These are phyloP conservation scores for Apodospora peruviana DNA, from an alignment of 495 filamentous ascomycete species.

Conservation along the genomic window DNA sequence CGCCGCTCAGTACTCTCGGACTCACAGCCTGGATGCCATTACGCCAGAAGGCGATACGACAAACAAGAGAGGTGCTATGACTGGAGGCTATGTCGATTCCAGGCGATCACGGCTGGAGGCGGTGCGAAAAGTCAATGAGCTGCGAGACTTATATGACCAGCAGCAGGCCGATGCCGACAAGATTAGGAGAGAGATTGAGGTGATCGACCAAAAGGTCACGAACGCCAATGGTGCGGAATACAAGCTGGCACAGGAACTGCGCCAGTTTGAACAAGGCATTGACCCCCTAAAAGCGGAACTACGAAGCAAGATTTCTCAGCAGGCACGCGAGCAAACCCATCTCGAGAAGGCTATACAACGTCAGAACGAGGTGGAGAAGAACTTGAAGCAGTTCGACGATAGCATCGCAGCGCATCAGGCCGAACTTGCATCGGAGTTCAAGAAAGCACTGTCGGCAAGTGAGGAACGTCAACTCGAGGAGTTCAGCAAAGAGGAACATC, in stretches of 20 bases:
- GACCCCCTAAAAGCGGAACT: conserved; percentile 72
- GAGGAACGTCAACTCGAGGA: conserved; percentile 78
- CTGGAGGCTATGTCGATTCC: conserved; percentile 85
- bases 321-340: conserved; percentile 67
- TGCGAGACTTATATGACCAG: conserved; percentile 67
- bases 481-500: conserved; percentile 61
- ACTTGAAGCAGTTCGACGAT: conserved; percentile 68
- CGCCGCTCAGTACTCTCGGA: conserved; percentile 82
- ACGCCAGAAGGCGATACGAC: conserved; percentile 90
- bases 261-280: conserved; percentile 76
- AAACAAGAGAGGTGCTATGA: conserved; percentile 90
- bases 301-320: conserved; percentile 59
- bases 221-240: conserved; percentile 71
- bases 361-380: conserved; percentile 67
- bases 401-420: conserved; percentile 67
- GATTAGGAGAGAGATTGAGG: conserved; percentile 56
- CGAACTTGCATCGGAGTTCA: conserved; percentile 81
- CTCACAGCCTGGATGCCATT: conserved; percentile 84
- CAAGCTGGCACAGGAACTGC: conserved; percentile 72
- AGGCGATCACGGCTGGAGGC: conserved; percentile 77
- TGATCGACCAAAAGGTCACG: conserved; percentile 81
- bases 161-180: conserved; percentile 43
- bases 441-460: conserved; percentile 74
- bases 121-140: conserved; percentile 67
- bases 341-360: conserved; percentile 65